Base-by-base conservation (phyloP, 73 alveolate species). In the Strombidium stylifer region DNA sequence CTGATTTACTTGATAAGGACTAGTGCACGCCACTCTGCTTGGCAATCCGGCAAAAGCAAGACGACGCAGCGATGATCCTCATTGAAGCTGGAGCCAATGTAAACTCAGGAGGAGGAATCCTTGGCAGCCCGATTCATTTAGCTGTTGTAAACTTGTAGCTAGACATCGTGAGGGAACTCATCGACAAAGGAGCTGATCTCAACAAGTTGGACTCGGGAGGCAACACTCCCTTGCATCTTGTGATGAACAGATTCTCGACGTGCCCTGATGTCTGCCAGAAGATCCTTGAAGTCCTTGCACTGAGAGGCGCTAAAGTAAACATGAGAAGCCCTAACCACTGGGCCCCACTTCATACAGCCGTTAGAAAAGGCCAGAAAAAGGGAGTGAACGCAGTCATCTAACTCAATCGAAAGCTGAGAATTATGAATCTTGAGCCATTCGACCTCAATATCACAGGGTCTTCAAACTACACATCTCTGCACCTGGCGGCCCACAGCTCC, bases 331-430 rank as follows among this genome's bases (percentile, higher is more conserved):
- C 55, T 47, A 93, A 85, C 48, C 86, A 78, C 44, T 77, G 95
- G 94, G 82, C 96, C 0, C 97, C 98, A n/a, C 70, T 93, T 37
- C 96, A 90, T 50, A 49, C 79, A 8, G 97, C 98, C 0, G 94
- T 87, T 20, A 85, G 86, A 57, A 93, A 73, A 81, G 86, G 93
- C 11, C 69, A 89, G 52, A 78, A 76, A 45, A 79, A 71, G 18
- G 94, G 94, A 37, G 41, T 91, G 36, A 35, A 75, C 68, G 69
- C 93, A 69, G 72, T 86, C 48, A 64, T 80, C 28, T 23, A 75
- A 49, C 42, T 84, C 50, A 80, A 86, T 60, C 66, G 77, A 60
- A 61, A 37, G 61, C 59, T 80, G 80, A 86, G 67, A 64, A 36
- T 48, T 64, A 67, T 73, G 77, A 48, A 47, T 3, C 5, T 53